Evolutionary conservation across 768 basidiomycete species (phyloP).

Genomic region (Termitomyces sp.): DNA sequence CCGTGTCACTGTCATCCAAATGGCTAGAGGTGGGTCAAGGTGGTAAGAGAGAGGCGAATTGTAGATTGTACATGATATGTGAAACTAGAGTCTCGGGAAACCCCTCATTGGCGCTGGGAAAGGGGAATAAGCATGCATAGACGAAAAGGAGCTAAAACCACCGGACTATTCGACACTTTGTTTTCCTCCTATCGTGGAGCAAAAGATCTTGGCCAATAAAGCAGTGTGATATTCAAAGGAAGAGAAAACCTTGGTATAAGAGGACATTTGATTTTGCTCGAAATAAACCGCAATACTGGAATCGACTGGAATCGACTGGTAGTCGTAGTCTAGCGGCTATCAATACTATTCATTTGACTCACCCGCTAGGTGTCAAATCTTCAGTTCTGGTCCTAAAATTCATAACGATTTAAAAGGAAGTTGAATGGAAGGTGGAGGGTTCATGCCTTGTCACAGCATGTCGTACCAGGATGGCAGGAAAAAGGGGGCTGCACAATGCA

Average conservation of each 20-base stretch:
- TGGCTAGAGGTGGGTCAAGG: background rate
- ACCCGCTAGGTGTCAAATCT: background rate
- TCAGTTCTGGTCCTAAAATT: background rate
- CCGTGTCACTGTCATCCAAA: background rate
- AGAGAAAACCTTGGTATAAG: background rate
- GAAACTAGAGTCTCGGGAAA: background rate
- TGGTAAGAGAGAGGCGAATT: background rate
- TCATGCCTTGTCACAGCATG: background rate
- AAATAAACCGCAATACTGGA: background rate
- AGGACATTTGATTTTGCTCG: background rate
- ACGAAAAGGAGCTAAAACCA: background rate
- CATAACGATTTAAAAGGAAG: background rate
- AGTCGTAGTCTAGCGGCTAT: background rate
- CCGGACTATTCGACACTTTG: background rate
- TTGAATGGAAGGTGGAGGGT: background rate
- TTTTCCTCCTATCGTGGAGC: slow-evolving; percentile 2
- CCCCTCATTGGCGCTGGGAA: background rate
- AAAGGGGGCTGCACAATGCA: too few species aligned
- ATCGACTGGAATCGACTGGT: too few species aligned
- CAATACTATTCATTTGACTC: background rate
- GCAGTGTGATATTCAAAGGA: background rate
- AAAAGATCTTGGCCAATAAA: background rate
- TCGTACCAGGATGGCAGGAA: background rate
- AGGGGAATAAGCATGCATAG: slow-evolving; percentile 1
- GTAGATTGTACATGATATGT: background rate